Percentiles rank a stretch among this genome's conserved stretches.
Evolutionary conservation across 306 rosid genomes (phyloP).

Genomic region (Rosa lucieae): DNA sequence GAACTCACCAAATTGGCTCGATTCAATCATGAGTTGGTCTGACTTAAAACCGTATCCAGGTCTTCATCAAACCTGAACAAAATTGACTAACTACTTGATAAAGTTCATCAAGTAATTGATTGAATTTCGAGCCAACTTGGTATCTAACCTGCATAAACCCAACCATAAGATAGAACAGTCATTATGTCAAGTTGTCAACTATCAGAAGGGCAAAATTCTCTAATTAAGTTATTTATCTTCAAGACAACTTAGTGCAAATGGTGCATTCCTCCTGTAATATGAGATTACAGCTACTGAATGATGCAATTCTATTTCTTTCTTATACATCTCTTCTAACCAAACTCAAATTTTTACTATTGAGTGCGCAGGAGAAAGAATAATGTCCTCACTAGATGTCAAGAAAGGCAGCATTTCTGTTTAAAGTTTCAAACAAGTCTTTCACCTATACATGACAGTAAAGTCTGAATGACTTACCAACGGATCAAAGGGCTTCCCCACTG

Average conservation of each 20-base stretch:
- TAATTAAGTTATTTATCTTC: background rate
- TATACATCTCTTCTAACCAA: background rate
- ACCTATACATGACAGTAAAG: slow-evolving; percentile 4
- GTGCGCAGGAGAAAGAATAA: background rate
- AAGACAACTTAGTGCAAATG: background rate
- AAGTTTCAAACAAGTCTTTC: slow-evolving; percentile 9
- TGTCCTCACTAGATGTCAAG: background rate
- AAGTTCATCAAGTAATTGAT: slow-evolving; percentile 55
- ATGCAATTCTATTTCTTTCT: slow-evolving; percentile 2
- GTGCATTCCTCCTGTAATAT: background rate
- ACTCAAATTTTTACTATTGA: background rate
- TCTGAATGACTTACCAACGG: slow-evolving; percentile 73
- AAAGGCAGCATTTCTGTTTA: background rate
- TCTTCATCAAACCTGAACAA: slow-evolving; percentile 67
- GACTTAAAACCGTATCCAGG: slow-evolving; percentile 60
- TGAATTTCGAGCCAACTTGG: slow-evolving; percentile 84
- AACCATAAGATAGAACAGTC: slow-evolving; percentile 36
- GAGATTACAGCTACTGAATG: background rate
- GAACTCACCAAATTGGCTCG: slow-evolving; percentile 73
- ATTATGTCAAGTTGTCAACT: slow-evolving; percentile 25
- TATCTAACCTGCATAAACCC: slow-evolving; percentile 58
- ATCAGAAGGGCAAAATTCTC: background rate
- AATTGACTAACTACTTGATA: slow-evolving; percentile 45
- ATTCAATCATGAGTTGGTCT: slow-evolving; percentile 55
- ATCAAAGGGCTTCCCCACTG: slow-evolving; percentile 84